phyloP scores from a whole-genome alignment of 2,329 filamentous ascomycete species.

The Exophiala sideris region DNA sequence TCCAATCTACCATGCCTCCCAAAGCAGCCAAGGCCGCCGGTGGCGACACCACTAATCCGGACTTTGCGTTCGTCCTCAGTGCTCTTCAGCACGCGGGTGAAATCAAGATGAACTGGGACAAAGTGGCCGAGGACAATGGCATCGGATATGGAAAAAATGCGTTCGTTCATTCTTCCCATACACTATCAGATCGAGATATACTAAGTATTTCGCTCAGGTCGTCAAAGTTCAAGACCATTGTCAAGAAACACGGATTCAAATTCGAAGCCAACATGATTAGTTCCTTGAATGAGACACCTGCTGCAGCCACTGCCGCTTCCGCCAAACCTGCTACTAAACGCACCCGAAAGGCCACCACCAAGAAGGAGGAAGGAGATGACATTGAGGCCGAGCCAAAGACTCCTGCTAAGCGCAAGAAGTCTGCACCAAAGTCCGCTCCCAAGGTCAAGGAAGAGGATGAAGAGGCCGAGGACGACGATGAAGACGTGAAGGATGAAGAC shows the following conservation, averaged over 20 bases:
- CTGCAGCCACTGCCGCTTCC: too few relatives aligned
- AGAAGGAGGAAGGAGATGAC: background rate
- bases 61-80: constrained; percentile 16
- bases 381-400: constrained; percentile 30
- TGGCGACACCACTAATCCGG: background rate
- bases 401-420: too few relatives aligned
- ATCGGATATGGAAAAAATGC: constrained; percentile 20
- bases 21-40: background rate
- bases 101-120: constrained; percentile 19
- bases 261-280: constrained; percentile 3
- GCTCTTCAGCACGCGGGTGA: constrained; percentile 15
- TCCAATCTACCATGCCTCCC: constrained; percentile 8
- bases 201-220: background rate
- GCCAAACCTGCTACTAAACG: background rate
- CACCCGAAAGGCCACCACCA: constrained; percentile 5
- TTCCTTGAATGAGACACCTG: background rate
- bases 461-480: too few relatives aligned
- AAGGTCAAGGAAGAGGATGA: too few relatives aligned
- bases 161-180: constrained; percentile 8
- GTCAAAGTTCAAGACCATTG: constrained; percentile 5
- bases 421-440: too few relatives aligned
- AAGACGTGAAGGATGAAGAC: background rate
- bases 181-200: background rate
- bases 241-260: constrained; percentile 5
- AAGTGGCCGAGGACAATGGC: constrained; percentile 19